Evolutionary conservation across 2,329 filamentous ascomycete species (phyloP), one percentile per base, ranked within the genome.

Genomic region (Epicoccum nigrum): DNA sequence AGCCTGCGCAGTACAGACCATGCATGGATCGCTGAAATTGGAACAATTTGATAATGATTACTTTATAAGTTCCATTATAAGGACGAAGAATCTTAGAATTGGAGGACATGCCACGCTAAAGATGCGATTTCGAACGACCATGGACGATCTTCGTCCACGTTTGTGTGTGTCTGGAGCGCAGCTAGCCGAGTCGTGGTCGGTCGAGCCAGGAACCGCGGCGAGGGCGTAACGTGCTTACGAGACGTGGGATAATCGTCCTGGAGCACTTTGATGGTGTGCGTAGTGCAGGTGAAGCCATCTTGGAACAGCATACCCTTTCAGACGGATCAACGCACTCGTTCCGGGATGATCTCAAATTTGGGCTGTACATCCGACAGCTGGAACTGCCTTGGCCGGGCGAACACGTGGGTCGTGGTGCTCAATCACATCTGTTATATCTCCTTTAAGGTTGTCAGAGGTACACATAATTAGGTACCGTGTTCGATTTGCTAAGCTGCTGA

Each of bases 231-330:
- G 27, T 43, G 9, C 39, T 69, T 69, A 69, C 68, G 56, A 61
- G 57, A 63, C 67, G 68, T 65, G 68, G 68, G 67, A 63, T 68
- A 27, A 16, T 21, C 13, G 46, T 54, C 48, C 46, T 45, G 28
- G 30, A 32, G 15, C 5, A 46, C 17, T 11, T 55, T 17, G 28
- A 25, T 13, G 38, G 31, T 34, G 43, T 30, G 34, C 20, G 16
- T 32, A 21, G 33, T 25, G 34, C 30, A 41, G 27, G 21, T 20
- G 32, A 19, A 23, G 8, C 9, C 21, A 27, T 25, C 28, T 30
- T 16, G 21, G 4, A 17, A 16, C 20, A 7, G 15, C 9, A 43
- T 28, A 25, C 37, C 33, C 12, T 13, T 16, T 13, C 16, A 16
- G n/a, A 8, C 7, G 41, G 23, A 33, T 21, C 31, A 33, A 33